Evolutionary conservation across 1,139 yeast species (phyloP).

Genomic region (Lodderomyces parapsilosis): DNA sequence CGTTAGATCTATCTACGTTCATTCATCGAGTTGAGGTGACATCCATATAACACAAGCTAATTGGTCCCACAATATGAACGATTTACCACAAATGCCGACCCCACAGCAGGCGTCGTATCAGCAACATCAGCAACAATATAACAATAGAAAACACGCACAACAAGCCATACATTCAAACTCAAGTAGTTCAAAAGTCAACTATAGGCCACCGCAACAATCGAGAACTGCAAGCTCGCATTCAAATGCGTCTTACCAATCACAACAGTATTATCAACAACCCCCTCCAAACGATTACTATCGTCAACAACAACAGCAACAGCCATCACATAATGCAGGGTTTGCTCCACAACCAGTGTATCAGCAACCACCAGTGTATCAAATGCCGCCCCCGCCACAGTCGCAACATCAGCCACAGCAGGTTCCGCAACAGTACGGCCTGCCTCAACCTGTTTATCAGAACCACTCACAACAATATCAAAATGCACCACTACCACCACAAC

Average conservation of each 20-base stretch:
- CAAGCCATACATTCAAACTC: neutral
- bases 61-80: constrained; percentile 24
- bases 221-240: constrained; percentile 4
- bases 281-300: constrained; percentile 3
- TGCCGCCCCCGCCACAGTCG: constrained; percentile 10
- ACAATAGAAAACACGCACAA: constrained; percentile 9
- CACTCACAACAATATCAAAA: constrained; percentile 15
- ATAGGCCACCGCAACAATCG: constrained; percentile 2
- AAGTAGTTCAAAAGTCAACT: constrained; percentile 2
- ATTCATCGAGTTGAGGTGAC: neutral
- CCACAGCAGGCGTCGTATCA: constrained; percentile 39
- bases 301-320: constrained; percentile 8
- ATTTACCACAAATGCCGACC: constrained; percentile 48
- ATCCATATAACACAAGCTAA: neutral
- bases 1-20: neutral
- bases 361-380: constrained; percentile 8
- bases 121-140: constrained; percentile 16
- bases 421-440: constrained; percentile 15
- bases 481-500: constrained; percentile 15
- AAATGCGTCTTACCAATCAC: neutral
- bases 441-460: constrained; percentile 14
- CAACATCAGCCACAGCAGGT: constrained; percentile 13
- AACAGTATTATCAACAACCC: constrained; percentile 7
- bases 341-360: constrained; percentile 8
- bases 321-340: constrained; percentile 1